Base-by-base conservation (phyloP, 2,329 filamentous ascomycete species). In the Apiospora phragmitis region DNA sequence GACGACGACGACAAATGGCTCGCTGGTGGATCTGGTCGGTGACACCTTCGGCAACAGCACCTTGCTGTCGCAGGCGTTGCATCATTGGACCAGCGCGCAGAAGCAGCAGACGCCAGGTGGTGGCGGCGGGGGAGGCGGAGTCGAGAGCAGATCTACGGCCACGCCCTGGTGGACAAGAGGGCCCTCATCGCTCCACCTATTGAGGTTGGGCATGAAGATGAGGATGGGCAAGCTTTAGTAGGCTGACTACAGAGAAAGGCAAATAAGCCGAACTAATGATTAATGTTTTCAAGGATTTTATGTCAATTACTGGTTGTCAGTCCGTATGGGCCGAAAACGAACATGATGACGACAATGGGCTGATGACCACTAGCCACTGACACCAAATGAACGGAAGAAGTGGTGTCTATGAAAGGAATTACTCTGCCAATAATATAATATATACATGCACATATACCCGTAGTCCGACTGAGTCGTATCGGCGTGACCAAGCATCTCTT, bases 31-130 rank as follows among this genome's bases (percentile, higher is more conserved):
- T 24, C 69, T 83, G 0, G 70, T 84, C 0, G 81, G 80, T 21
- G 81, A 81, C 16, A 77, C 81, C 1, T 73, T 84, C 11, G 81
- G 82, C 4, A 85, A 85, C 66, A 75, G 77, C 5, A 84, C 82
- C 0, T 76, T 84, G 6, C 74, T 84, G 14, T 78, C 81, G 51
- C 77, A 81, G 24, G 75, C 81, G 4, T 45, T 83, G 4, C 74
- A 73, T 11, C 80, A 84, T 67, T 84, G 80, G 79, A 47, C 68
- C 7, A 75, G 73, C 3, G 26, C 32, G 42, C 41, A 29, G 38
- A 38, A 29, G 35, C 62, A 42, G 14, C 12, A 65, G 26, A 24
- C 5, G 9, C 38, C 41, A 5, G 62, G 38, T 21, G 38, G 42
- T 38, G 49, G 49, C 9, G 62, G 38, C 38, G 38, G 42, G 21